These are phyloP conservation scores for Amanita subjunquillea DNA, from an alignment of 768 basidiomycete species.

Conservation along the genomic window DNA sequence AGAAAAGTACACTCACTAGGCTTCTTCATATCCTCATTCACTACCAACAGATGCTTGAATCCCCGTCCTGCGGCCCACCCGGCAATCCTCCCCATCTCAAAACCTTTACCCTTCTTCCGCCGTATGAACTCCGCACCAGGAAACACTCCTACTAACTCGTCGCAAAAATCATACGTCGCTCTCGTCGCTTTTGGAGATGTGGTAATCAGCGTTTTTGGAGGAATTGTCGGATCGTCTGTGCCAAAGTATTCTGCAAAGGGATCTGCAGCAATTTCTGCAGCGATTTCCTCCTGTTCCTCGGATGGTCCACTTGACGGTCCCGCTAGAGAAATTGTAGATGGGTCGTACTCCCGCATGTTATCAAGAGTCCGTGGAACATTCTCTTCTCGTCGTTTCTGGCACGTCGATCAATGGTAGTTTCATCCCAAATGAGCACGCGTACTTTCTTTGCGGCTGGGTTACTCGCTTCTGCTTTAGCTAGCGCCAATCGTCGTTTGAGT, in stretches of 20 bases:
- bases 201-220: constrained; percentile 85
- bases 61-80: constrained; percentile 87
- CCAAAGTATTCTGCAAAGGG: constrained; percentile 73
- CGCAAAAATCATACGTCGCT: constrained; percentile 84
- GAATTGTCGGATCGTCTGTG: constrained; percentile 53
- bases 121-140: constrained; percentile 87
- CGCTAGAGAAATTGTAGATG: constrained; percentile 45
- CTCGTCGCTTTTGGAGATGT: constrained; percentile 87
- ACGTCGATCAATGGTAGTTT: background rate
- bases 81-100: constrained; percentile 84
- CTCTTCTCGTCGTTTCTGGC: constrained; percentile 68
- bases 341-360: constrained; percentile 83
- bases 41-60: constrained; percentile 82
- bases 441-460: constrained; percentile 78
- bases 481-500: constrained; percentile 68
- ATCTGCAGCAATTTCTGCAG: constrained; percentile 62
- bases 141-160: constrained; percentile 81
- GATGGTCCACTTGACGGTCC: constrained; percentile 32
- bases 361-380: constrained; percentile 91
- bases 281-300: constrained; percentile 43
- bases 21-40: constrained; percentile 92
- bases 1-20: constrained; percentile 55
- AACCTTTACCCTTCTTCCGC: constrained; percentile 82
- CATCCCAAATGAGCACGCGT: constrained; percentile 8
- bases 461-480: constrained; percentile 64